phyloP scores from a whole-genome alignment of 176 grass and related monocot genomes.

The Oryza brachyantha region DNA sequence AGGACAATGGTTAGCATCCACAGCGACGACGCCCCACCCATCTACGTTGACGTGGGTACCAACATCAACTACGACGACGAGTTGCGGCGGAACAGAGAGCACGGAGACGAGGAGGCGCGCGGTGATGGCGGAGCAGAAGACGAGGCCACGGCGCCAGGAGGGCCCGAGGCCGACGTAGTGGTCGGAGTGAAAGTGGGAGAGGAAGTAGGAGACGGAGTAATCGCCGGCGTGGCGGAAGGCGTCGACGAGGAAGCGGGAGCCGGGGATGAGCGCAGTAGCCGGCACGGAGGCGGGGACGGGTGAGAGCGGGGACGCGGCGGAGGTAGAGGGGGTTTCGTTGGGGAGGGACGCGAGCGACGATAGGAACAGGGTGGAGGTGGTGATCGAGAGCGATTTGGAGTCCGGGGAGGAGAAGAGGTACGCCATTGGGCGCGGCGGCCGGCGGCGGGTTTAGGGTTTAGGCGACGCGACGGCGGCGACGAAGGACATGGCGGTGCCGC shows the following conservation, averaged over 20 bases:
- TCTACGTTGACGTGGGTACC: constrained; percentile 50
- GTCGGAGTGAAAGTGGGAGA: constrained; percentile 97
- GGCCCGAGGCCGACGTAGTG: constrained; percentile 71
- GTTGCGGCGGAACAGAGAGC: constrained; percentile 55
- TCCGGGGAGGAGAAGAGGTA: constrained; percentile 35
- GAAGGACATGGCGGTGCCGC: constrained; percentile 10
- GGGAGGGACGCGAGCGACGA: constrained; percentile 36
- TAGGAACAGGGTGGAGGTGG: constrained; percentile 37
- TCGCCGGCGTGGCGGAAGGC: constrained; percentile 81
- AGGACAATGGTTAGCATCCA: constrained; percentile 94
- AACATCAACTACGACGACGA: constrained; percentile 53
- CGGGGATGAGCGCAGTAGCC: constrained; percentile 53
- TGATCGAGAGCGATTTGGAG: constrained; percentile 37
- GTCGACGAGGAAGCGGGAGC: constrained; percentile 78
- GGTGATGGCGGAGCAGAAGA: constrained; percentile 72
- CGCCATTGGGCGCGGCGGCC: constrained; percentile 37
- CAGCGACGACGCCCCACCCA: constrained; percentile 50
- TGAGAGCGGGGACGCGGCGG: constrained; percentile 32
- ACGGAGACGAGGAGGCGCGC: constrained; percentile 58
- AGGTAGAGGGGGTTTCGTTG: constrained; percentile 17
- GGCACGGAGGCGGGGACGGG: constrained; percentile 52
- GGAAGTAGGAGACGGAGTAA: constrained; percentile 82
- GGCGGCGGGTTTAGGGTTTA: constrained; percentile 29
- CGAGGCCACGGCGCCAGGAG: constrained; percentile 70
- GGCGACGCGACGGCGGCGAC: neutral